A percentile compares a stretch with the other conserved stretches of the same genome.
Conservation (phyloP, 768 basidiomycete genomes). For the Collybia sordida region DNA sequence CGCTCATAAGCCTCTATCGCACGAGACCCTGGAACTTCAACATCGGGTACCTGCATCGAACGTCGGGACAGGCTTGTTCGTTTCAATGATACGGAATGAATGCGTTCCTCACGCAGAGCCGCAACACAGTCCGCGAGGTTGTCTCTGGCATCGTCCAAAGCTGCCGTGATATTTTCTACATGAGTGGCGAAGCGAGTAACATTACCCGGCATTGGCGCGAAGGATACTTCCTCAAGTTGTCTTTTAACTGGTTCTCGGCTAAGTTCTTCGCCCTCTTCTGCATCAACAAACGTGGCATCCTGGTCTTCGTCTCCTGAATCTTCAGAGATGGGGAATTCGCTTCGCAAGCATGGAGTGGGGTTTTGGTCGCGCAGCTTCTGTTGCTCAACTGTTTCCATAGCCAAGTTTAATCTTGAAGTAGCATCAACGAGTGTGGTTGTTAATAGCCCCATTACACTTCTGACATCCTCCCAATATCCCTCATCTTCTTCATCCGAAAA, state of each 20-base stretch:
- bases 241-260: background rate
- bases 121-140: conserved; percentile 64
- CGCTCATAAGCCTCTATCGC: conserved; percentile 74
- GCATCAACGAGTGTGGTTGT: conserved; percentile 69
- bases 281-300: background rate
- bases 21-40: conserved; percentile 32
- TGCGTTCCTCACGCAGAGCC: conserved; percentile 45
- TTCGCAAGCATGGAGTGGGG: conserved; percentile 34
- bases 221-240: conserved; percentile 35
- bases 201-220: conserved; percentile 74
- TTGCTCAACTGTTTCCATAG: conserved; percentile 59
- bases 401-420: conserved; percentile 58
- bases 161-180: conserved; percentile 65
- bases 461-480: conserved; percentile 83
- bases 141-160: conserved; percentile 70
- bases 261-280: conserved; percentile 8
- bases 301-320: background rate
- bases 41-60: conserved; percentile 12
- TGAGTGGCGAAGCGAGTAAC: conserved; percentile 71
- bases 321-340: conserved; percentile 4
- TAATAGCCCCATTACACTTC: conserved; percentile 69
- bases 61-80: conserved; percentile 15
- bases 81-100: conserved; percentile 15
- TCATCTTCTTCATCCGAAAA: conserved; percentile 73
- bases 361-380: conserved; percentile 50